phyloP scores from a whole-genome alignment of 768 basidiomycete species.

The Leucogyrophana mollusca region DNA sequence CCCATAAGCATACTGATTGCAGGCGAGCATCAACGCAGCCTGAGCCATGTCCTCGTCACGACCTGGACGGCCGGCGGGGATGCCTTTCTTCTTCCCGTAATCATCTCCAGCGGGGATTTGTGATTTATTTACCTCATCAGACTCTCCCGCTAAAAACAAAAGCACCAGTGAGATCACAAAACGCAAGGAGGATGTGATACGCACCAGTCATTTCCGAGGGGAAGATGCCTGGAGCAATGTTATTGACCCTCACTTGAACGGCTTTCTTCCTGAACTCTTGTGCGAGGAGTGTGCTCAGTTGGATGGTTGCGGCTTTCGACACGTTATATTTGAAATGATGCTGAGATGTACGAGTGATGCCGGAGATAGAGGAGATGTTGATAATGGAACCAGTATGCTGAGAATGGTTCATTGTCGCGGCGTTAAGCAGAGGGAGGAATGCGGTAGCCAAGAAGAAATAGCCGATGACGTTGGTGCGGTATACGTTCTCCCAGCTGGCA shows the following conservation, averaged over 20 bases:
- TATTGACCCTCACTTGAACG: constrained; percentile 35
- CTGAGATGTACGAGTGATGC: constrained; percentile 40
- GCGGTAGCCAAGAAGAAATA: constrained; percentile 43
- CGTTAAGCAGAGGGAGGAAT: constrained; percentile 42
- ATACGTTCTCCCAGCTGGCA: constrained; percentile 26
- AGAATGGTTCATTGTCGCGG: constrained; percentile 24
- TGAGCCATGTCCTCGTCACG: constrained; percentile 36
- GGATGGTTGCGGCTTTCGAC: constrained; percentile 37
- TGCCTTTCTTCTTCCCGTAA: constrained; percentile 32
- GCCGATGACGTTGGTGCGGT: constrained; percentile 33
- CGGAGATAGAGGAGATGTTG: constrained; percentile 42
- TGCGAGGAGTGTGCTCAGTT: constrained; percentile 34
- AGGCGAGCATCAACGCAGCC: constrained; percentile 27
- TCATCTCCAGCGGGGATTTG: constrained; percentile 23
- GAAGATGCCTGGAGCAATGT: constrained; percentile 35
- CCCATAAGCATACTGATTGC: constrained; percentile 33
- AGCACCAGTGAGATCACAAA: too few relatives aligned
- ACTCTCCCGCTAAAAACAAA: constrained; percentile 6
- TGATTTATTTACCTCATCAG: constrained; percentile 32
- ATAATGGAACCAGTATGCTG: constrained; percentile 37
- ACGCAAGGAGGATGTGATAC: too few relatives aligned
- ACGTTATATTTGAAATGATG: constrained; percentile 46
- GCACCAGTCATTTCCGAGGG: constrained; percentile 33
- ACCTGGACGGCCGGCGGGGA: constrained; percentile 34
- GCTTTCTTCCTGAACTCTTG: constrained; percentile 30